Conservation (phyloP, 2,329 filamentous ascomycete species). For the Aspergillus nomiae region DNA sequence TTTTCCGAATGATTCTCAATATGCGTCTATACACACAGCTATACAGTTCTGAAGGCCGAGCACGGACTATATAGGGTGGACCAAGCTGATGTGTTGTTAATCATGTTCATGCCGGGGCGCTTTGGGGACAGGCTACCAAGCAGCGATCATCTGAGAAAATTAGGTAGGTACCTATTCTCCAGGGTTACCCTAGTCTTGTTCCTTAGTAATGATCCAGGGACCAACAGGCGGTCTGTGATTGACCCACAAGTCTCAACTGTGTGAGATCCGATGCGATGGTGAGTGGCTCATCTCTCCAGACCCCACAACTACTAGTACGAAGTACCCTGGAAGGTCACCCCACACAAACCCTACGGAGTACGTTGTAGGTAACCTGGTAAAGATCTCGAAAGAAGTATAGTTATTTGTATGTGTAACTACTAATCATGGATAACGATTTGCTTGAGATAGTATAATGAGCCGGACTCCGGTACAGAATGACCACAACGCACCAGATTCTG, state of each 20-base stretch:
- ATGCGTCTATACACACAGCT: neutral
- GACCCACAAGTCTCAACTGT: neutral
- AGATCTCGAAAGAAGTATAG: neutral
- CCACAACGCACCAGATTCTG: neutral
- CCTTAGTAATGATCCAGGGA: neutral
- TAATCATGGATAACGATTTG: neutral
- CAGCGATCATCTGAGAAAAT: constrained; percentile 14
- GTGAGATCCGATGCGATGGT: too few relatives aligned
- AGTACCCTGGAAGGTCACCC: too few relatives aligned
- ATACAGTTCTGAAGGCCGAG: neutral
- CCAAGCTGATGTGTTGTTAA: constrained; percentile 12
- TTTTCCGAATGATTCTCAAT: neutral
- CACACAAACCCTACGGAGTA: too few relatives aligned
- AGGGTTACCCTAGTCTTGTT: neutral
- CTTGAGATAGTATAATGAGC: neutral
- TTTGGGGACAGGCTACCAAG: neutral
- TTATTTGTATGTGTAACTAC: neutral
- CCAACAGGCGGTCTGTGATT: constrained; percentile 13
- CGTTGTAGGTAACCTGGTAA: neutral
- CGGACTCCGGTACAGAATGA: neutral
- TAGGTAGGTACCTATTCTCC: neutral
- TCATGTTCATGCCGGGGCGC: constrained; percentile 5
- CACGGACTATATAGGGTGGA: constrained; percentile 11
- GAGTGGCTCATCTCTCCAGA: neutral
- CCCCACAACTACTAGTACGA: too few relatives aligned